Evolutionary conservation across 352 stramenopile genomes (phyloP).

Genomic region (Phytopythium kandeliae): DNA sequence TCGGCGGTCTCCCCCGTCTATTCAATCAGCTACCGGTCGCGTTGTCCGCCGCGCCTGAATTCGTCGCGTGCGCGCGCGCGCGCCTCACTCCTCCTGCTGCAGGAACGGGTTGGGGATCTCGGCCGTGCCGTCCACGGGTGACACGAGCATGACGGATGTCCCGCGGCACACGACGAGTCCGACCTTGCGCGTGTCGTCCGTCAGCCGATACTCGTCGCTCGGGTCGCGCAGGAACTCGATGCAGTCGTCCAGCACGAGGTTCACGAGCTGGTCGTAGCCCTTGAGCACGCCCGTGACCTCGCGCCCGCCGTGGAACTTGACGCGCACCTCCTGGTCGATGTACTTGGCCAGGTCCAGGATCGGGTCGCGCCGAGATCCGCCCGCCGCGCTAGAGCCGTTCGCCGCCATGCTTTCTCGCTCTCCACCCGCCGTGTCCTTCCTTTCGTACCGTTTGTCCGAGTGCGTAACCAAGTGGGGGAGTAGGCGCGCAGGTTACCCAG

Average conservation of each 20-base stretch:
- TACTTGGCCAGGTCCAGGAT: conserved; percentile 95
- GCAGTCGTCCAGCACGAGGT: conserved; percentile 96
- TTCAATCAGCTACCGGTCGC: neutral
- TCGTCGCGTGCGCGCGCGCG: neutral
- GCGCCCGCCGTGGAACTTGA: conserved; percentile 93
- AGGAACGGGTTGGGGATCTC: conserved; percentile 92
- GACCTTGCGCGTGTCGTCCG: conserved; percentile 89
- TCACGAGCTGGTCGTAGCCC: conserved; percentile 96
- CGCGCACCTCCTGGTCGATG: conserved; percentile 91
- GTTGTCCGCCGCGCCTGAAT: no score
- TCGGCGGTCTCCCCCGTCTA: conserved; percentile 1
- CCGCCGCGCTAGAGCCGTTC: conserved; percentile 31
- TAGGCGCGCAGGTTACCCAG: neutral
- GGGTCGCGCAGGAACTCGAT: conserved; percentile 93
- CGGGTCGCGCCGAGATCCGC: conserved; percentile 49
- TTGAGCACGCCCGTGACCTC: conserved; percentile 92
- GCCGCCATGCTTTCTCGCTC: conserved; percentile 40
- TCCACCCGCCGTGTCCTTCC: neutral
- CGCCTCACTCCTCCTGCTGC: conserved; percentile 67
- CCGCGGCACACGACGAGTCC: conserved; percentile 93
- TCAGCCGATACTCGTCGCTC: conserved; percentile 87
- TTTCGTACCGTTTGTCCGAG: neutral
- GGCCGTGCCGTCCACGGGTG: conserved; percentile 85
- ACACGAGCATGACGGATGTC: conserved; percentile 90
- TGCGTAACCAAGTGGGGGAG: neutral